phyloP scores from a whole-genome alignment of 2,329 filamentous ascomycete genomes.

The Juglanconis juglandina region DNA sequence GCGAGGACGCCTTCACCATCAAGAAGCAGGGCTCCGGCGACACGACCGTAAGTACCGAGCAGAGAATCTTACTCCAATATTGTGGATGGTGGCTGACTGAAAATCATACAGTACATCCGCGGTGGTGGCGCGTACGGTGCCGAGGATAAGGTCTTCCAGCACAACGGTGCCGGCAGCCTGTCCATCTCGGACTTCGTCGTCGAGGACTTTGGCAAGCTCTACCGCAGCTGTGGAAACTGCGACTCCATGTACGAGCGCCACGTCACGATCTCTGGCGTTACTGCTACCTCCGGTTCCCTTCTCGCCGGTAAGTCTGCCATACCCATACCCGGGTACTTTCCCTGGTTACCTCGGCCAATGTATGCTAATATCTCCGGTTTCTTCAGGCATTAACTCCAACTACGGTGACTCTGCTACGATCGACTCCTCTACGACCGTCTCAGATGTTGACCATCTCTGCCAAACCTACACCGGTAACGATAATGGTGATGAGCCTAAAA shows the following conservation, averaged over 20 bases:
- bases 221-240: conserved; percentile 47
- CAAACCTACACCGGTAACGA: conserved; percentile 16
- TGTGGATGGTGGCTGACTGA: too few relatives aligned
- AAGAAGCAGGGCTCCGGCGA: conserved; percentile 28
- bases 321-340: too few relatives aligned
- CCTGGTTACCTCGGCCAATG: too few relatives aligned
- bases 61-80: too few relatives aligned
- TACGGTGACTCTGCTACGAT: conserved; percentile 28
- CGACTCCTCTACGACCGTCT: conserved; percentile 10
- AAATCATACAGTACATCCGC: conserved; percentile 23
- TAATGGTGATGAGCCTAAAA: conserved; percentile 14
- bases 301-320: not conserved
- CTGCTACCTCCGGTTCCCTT: conserved; percentile 25
- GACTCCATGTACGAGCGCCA: conserved; percentile 36
- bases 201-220: conserved; percentile 46
- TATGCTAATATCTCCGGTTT: conserved; percentile 10
- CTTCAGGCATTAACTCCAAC: conserved; percentile 13
- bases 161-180: conserved; percentile 35
- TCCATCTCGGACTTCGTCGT: conserved; percentile 35
- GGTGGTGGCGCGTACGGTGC: conserved; percentile 36
- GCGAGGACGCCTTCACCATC: conserved; percentile 35
- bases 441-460: conserved; percentile 16
- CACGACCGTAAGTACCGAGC: conserved; percentile 25
- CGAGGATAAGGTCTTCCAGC: conserved; percentile 35
- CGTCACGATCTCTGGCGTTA: conserved; percentile 39